Evolutionary conservation across 176 grass and related monocot genomes (phyloP), one percentile per base, ranked within the genome.

Genomic region (Cenchrus americanus): DNA sequence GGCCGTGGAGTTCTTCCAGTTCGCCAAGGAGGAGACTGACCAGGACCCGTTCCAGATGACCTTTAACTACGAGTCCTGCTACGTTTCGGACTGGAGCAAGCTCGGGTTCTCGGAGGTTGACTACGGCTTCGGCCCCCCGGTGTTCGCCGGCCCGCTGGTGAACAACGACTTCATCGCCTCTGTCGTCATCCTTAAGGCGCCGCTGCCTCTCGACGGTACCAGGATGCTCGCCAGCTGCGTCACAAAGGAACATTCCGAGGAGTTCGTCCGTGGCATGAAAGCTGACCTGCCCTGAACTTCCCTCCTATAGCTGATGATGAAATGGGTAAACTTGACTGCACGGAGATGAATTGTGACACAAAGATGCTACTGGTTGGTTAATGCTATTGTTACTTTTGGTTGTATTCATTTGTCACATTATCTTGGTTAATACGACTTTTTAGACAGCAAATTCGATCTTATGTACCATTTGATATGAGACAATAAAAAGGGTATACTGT

Each of bases 161-260:
- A 94, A 94, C 87, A 94, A 94, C 41, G 93, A 94, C 64, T 94
- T 90, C 87, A 94, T 94, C 70, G 93, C 93, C 24, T 94, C 93
- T 30, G 83, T 89, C 34, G 90, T 94, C 63, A 54, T 94, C 63
- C 85, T 94, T 79, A 94, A 94, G 83, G 87, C 90, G 51, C 93
- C 93, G 59, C 85, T 89, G 40, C 93, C 93, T 22, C 76, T 94
- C 1, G 93, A 92, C 58, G 93, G 93, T 43, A 87, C 87, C 11
- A 47, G 93, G 55, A 89, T 94, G 82, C 88, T 94, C 23, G 87
- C 93, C 14, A 87, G 93, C 78, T 94, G 93, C 82, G 93, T 94
- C 57, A 86, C 90, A 79, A 94, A 84, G 87, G 90, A 94, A 0
- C 93, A 94, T 79, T 79, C 87, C 1, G 78, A 94, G 19, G 89